Percentiles rank a stretch among this genome's conserved stretches.
These are phyloP conservation scores for Penicillium corylophilum DNA, from an alignment of 2,329 filamentous ascomycete species.

Conservation along the genomic window DNA sequence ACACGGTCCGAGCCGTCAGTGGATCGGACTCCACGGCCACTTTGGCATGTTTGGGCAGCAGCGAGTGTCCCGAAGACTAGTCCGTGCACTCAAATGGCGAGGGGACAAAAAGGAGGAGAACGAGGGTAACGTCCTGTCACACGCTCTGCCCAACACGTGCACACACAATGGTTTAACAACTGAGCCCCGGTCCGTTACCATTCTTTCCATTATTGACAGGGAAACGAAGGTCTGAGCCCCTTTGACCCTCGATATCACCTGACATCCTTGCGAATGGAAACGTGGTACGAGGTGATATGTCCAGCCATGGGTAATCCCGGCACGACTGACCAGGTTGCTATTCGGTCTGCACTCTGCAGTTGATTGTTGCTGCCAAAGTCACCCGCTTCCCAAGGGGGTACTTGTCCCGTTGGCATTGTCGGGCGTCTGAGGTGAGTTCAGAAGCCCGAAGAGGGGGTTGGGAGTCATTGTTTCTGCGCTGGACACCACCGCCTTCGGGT, in stretches of 20 bases:
- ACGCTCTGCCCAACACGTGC: constrained; percentile 13
- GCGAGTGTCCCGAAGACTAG: constrained; percentile 16
- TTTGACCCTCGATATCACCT: constrained; percentile 9
- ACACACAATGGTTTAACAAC: constrained; percentile 1
- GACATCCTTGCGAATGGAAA: constrained; percentile 24
- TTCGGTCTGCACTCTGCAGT: constrained; percentile 19
- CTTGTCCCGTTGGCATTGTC: not conserved
- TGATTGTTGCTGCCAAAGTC: not conserved
- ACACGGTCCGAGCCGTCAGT: constrained; percentile 32
- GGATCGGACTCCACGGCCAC: constrained; percentile 9
- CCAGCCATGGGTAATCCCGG: constrained; percentile 18
- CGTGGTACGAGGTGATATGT: constrained; percentile 27
- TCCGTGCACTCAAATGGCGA: no score
- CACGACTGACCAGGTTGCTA: constrained; percentile 2
- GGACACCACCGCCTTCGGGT: not conserved
- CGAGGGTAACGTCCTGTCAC: constrained; percentile 13
- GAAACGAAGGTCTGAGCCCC: constrained; percentile 7
- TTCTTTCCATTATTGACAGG: not conserved
- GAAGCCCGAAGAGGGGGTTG: no score
- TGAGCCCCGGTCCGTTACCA: not conserved
- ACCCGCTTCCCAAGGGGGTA: not conserved
- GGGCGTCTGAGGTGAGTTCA: not conserved
- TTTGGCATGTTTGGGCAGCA: constrained; percentile 32
- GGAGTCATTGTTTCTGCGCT: not conserved
- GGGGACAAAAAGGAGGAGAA: no score